Conservation (phyloP, 2,329 filamentous ascomycete species). For the Sporothrix pallida region DNA sequence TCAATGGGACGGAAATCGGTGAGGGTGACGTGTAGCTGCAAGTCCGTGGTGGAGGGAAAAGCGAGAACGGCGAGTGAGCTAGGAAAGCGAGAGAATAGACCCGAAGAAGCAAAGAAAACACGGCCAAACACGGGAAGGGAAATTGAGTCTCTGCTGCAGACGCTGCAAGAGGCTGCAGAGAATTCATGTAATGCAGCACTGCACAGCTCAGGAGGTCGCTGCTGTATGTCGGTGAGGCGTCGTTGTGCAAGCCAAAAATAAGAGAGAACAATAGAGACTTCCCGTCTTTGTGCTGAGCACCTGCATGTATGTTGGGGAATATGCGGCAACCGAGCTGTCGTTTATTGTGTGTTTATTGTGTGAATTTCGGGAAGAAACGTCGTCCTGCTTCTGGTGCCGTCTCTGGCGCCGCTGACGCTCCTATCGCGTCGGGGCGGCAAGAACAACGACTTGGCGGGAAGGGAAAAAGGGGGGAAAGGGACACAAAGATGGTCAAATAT, state of each 20-base stretch:
- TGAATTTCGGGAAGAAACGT: background rate
- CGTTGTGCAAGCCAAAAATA: slow-evolving; percentile 5
- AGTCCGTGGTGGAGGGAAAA: background rate
- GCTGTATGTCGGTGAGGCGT: slow-evolving; percentile 1
- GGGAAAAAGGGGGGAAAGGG: background rate
- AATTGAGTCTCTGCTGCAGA: slow-evolving; percentile 24
- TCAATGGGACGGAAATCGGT: slow-evolving; percentile 13
- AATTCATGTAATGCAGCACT: background rate
- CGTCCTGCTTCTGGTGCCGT: slow-evolving; percentile 16
- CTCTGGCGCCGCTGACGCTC: slow-evolving; percentile 16
- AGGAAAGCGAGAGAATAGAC: background rate
- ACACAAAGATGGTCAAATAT: slow-evolving; percentile 32
- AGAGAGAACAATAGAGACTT: slow-evolving; percentile 5
- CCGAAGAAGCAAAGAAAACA: slow-evolving; percentile 3
- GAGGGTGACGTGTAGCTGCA: slow-evolving; percentile 3
- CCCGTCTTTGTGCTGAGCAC: slow-evolving; percentile 24
- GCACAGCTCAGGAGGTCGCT: background rate
- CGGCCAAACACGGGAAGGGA: slow-evolving; percentile 18
- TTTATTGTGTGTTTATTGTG: background rate
- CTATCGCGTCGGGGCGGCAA: slow-evolving; percentile 27
- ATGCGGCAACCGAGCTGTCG: slow-evolving; percentile 1
- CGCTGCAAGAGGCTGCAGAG: slow-evolving; percentile 22
- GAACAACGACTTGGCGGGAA: slow-evolving; percentile 4
- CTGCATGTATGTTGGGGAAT: slow-evolving; percentile 3
- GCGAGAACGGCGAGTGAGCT: background rate